These are phyloP conservation scores for Agapanthus africanus DNA, from an alignment of 106 monocot genomes.

Conservation along the genomic window DNA sequence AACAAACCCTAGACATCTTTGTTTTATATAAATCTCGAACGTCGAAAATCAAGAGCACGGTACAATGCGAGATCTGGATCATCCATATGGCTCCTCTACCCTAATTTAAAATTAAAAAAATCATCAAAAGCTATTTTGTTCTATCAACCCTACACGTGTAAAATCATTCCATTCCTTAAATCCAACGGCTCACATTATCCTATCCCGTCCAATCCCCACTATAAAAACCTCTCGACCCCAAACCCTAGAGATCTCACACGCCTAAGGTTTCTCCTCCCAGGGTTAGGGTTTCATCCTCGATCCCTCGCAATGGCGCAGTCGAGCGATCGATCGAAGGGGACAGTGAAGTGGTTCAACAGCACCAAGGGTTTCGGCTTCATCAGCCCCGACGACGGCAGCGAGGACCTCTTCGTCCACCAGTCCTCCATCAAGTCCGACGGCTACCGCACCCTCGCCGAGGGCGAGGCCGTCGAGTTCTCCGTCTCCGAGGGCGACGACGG, in stretches of 20 bases:
- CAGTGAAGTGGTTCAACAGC: constrained; percentile 23
- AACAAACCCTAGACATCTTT: too few relatives aligned
- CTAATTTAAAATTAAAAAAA: too few relatives aligned
- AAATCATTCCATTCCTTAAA: too few relatives aligned
- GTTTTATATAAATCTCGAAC: too few relatives aligned
- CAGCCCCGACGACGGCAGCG: constrained; percentile 18
- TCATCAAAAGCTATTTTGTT: too few relatives aligned
- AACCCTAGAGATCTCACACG: too few relatives aligned
- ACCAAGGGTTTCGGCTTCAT: constrained; percentile 30
- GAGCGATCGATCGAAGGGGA: constrained; percentile 13
- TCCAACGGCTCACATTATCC: constrained; percentile 4
- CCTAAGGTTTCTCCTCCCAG: constrained; percentile 6
- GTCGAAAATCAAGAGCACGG: too few relatives aligned
- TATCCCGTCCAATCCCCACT: not conserved
- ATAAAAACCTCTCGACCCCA: not conserved
- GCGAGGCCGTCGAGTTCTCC: constrained; percentile 21
- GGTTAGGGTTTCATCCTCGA: constrained; percentile 5
- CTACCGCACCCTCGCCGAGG: constrained; percentile 9
- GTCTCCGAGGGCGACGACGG: constrained; percentile 22
- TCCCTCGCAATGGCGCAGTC: constrained; percentile 9
- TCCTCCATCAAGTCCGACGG: constrained; percentile 30
- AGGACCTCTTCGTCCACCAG: constrained; percentile 31
- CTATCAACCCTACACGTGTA: too few relatives aligned
- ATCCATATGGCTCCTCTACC: too few relatives aligned
- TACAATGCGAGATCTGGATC: too few relatives aligned